Evolutionary conservation across 176 grass and related monocot species (phyloP), one percentile per base, ranked within the genome.

Genomic region (Juncus effusus): DNA sequence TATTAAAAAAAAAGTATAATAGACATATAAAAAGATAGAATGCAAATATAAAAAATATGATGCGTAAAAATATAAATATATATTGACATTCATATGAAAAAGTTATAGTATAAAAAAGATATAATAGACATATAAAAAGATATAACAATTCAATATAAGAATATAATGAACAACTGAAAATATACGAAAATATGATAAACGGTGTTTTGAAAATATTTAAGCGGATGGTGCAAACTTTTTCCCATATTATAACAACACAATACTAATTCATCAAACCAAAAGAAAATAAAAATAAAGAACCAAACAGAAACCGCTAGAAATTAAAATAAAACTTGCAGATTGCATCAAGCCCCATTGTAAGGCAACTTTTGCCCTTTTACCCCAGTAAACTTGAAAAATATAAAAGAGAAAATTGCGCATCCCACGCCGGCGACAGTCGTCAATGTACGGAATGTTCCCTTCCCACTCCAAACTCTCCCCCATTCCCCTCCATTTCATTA

Each of bases 371-470:
- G 72, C 74, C 61, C 52, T 52, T 72, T 60, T 88, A 38, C 62
- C 37, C 40, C 62, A 5, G 50, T 54, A 38, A 74, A 36, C 42
- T 50, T 53, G 2, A 79, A 59, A 10, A 65, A 62, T 50, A 57
- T 62, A 61, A 62, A 74, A 75, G 42, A 72, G 84, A 82, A 16
- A 74, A 76, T 83, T 54, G 69, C 79, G 78, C 63, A 66, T 13
- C 81, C 72, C 85, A 81, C 90, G 79, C 77, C 90, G 77, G 74
- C 70, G 77, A 83, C 90, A 86, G 66, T 55, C 82, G 82, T 89
- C 86, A 81, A 81, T 58, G 86, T 95, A 95, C 90, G 90, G 85
- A 28, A 83, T 76, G 77, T 83, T 71, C 47, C 89, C 78, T 16
- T 8, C 3, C 10, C 42, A 8, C 13, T 41, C 4, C 54, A 9